Percentiles rank a stretch among this genome's conserved stretches.
phyloP scores from a whole-genome alignment of 371 early-diverging fungal species.

The Zopfochytrium polystomum region DNA sequence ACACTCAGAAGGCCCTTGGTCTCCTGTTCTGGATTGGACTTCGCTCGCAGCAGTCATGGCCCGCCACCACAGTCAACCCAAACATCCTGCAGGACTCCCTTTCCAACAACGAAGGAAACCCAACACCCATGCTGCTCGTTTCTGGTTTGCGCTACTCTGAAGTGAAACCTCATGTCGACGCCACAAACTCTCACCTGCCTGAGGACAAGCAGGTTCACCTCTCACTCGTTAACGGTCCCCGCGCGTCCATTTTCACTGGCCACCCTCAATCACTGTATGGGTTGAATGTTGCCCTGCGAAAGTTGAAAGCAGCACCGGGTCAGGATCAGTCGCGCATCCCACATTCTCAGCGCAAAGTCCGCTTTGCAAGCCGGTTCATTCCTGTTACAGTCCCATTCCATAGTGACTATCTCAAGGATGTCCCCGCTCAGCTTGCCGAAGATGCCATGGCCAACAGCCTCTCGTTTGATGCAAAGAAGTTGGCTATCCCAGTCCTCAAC shows the following conservation, averaged over 20 bases:
- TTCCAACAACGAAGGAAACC: slow-evolving; percentile 84
- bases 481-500: slow-evolving; percentile 71
- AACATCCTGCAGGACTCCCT: slow-evolving; percentile 82
- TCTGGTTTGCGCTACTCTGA: slow-evolving; percentile 71
- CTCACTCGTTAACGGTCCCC: slow-evolving; percentile 86
- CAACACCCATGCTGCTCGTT: slow-evolving; percentile 91
- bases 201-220: slow-evolving; percentile 75
- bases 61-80: slow-evolving; percentile 85
- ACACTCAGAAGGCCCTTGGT: slow-evolving; percentile 82
- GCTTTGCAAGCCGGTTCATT: slow-evolving; percentile 81
- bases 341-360: slow-evolving; percentile 79
- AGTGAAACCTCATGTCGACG: slow-evolving; percentile 73
- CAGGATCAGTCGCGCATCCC: slow-evolving; percentile 85
- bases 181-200: slow-evolving; percentile 81
- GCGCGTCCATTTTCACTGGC: slow-evolving; percentile 80
- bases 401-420: slow-evolving; percentile 65
- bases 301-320: slow-evolving; percentile 77
- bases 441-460: slow-evolving; percentile 63
- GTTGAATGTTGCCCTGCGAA: slow-evolving; percentile 79
- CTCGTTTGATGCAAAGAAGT: slow-evolving; percentile 54
- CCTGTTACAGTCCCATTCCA: slow-evolving; percentile 91
- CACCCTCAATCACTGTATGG: slow-evolving; percentile 88
- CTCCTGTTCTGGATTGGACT: slow-evolving; percentile 90
- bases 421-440: slow-evolving; percentile 58
- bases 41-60: slow-evolving; percentile 82